Base-by-base conservation (phyloP, 805 yeast species). In the Wickerhamomyces tratensis region DNA sequence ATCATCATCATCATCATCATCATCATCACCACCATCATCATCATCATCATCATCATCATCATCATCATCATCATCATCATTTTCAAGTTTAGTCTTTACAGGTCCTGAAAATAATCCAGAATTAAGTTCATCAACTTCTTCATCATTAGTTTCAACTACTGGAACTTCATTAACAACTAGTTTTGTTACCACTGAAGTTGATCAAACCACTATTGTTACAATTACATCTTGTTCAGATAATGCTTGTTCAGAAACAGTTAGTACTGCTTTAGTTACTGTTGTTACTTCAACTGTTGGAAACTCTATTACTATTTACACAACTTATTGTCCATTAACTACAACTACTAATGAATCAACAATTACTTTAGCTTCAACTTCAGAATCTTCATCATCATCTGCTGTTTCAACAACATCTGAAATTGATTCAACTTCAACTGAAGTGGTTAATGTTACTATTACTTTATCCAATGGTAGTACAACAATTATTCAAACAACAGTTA, bases 281-380 rank as follows among this genome's bases (percentile, higher is more conserved):
- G 39, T 42, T 5, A 50, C 54, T 2, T 37, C 50, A 12, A 40
- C 52, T 14, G 56, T 57, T 20, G 52, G 56, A 54, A 61, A 60
- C 49, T 55, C 52, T 41, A 52, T 59, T 41, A 58, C 63, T 41
- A 51, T 53, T 42, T 58, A 54, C 60, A 62, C 65, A 49, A 63
- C 68, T 27, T 58, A 57, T 52, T 59, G 64, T 41, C 64, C 64
- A 53, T 41, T 58, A 25, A 37, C 56, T 35, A 51, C 35, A 25
- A 43, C 39, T 37, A 36, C 36, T 13, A n/a, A 8, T 12, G 40
- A 13, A 25, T 13, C 30, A 39, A 11, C 29, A 33, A 13, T 30
- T 11, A n/a, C 14, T 27, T 8, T 31, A 12, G 30, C 5, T 11
- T 20, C 38, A 15, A 6, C 38, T 36, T 7, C 14, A 25, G 14